Evolutionary conservation across 768 basidiomycete genomes (phyloP), one percentile per base, ranked within the genome.

Genomic region (Pulveroboletus sp.): DNA sequence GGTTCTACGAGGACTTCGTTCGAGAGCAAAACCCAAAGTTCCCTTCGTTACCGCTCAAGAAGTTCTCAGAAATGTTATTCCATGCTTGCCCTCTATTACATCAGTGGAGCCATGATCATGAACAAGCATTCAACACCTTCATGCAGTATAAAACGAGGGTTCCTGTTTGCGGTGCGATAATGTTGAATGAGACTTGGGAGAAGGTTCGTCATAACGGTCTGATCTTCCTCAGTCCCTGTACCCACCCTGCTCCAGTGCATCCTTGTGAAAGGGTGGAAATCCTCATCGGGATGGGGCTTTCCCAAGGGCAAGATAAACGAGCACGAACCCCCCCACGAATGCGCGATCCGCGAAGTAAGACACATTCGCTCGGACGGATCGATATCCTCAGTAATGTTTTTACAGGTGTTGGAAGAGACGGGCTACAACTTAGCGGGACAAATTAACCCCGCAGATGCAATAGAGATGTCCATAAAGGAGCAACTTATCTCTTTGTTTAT

Each of bases 261-360:
- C n/a, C 79, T 99, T 51, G 96, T 99, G 50, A 93, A 96, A 70
- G 96, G 96, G 7, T 98, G 92, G 92, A 97, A 96, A 68, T 83
- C 91, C 30, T 89, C 86, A 17, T 89, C 96, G 2, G 91, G 93
- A 7, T 99, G 96, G 96, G 88, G 92, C n/a, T 99, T 98, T 69
- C 96, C 96, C 7, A 90, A 95, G 65, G 96, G 96, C n/a, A 99
- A 99, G 72, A 98, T 98, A 68, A 99, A 99, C 61, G 86, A 94
- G 65, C 81, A 88, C 51, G 96, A 99, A 65, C 82, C 86, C 8
- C 80, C 85, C 48, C 77, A 79, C 42, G 78, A 77, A 47, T 99
- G 96, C 69, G 96, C 95, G 3, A 77, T 89, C 46, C 83, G 96
- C 67, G 96, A 99, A 74, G 95, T 94, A 54, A 47, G 81, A 50